Percentiles rank a stretch among this genome's conserved stretches.
Evolutionary conservation across 1,284 basidiomycete genomes (phyloP).

Genomic region (Athelia sp.): DNA sequence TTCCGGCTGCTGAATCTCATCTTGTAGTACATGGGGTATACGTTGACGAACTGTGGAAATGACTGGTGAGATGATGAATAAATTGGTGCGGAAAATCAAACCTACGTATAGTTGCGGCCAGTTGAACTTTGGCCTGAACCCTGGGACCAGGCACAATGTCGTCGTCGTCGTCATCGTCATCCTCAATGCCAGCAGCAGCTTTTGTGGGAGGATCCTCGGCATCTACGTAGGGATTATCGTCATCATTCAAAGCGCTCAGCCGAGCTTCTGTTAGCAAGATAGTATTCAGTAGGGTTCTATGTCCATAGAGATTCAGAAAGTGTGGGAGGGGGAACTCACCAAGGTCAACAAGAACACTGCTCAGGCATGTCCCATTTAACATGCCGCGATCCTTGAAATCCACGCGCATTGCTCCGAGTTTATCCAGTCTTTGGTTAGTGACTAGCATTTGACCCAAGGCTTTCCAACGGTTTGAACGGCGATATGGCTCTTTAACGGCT

Average conservation of each 20-base stretch:
- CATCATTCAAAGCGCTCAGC: background rate
- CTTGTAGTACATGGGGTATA: background rate
- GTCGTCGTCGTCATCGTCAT: constrained; percentile 5
- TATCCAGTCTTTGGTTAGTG: constrained; percentile 14
- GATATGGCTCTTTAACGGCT: constrained; percentile 21
- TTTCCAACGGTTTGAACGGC: constrained; percentile 14
- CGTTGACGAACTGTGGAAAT: background rate
- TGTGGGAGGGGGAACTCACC: background rate
- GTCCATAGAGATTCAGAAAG: too few relatives aligned
- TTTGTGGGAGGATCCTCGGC: background rate
- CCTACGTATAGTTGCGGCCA: background rate
- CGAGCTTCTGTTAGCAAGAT: background rate
- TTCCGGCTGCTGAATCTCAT: background rate
- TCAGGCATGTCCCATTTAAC: background rate
- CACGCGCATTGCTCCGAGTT: constrained; percentile 12
- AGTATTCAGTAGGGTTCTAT: background rate
- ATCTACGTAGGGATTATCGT: background rate
- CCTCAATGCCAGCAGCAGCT: background rate
- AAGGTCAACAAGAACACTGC: background rate
- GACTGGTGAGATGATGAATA: background rate
- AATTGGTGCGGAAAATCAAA: background rate
- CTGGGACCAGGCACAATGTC: background rate
- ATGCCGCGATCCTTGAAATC: constrained; percentile 7
- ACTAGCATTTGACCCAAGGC: constrained; percentile 18
- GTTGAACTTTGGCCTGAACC: background rate